These are phyloP conservation scores for Cordyceps javanica DNA, from an alignment of 2,329 filamentous ascomycete species.

Conservation along the genomic window DNA sequence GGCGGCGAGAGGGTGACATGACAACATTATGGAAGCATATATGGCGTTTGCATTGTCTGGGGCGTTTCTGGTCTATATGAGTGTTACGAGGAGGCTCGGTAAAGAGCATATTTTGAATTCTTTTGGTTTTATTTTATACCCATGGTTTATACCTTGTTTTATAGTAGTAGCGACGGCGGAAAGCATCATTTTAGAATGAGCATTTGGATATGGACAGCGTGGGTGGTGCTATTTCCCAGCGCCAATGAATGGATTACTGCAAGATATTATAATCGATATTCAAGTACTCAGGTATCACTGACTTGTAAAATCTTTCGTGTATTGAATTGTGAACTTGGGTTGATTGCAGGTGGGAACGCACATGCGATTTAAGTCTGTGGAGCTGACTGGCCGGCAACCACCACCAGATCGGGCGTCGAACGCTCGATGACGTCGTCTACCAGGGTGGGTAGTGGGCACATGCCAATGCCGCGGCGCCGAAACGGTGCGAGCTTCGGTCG, in stretches of 20 bases:
- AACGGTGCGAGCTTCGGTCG: background rate
- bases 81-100: background rate
- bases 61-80: background rate
- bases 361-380: background rate
- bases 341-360: background rate
- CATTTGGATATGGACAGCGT: constrained; percentile 1
- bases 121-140: constrained; percentile 2
- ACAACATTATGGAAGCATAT: background rate
- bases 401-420: background rate
- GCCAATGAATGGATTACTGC: background rate
- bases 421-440: constrained; percentile 6
- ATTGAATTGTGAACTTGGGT: no score
- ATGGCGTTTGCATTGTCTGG: background rate
- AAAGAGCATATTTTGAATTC: background rate
- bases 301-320: no score
- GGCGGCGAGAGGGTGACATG: constrained; percentile 1
- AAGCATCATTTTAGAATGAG: background rate
- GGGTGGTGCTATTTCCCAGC: background rate
- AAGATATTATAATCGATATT: background rate
- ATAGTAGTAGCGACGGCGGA: background rate
- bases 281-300: no score
- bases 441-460: background rate
- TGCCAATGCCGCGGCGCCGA: background rate
- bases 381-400: background rate
- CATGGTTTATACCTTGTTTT: background rate